Evolutionary conservation across 1,284 basidiomycete species (phyloP).

Genomic region (Irpex lacteus): DNA sequence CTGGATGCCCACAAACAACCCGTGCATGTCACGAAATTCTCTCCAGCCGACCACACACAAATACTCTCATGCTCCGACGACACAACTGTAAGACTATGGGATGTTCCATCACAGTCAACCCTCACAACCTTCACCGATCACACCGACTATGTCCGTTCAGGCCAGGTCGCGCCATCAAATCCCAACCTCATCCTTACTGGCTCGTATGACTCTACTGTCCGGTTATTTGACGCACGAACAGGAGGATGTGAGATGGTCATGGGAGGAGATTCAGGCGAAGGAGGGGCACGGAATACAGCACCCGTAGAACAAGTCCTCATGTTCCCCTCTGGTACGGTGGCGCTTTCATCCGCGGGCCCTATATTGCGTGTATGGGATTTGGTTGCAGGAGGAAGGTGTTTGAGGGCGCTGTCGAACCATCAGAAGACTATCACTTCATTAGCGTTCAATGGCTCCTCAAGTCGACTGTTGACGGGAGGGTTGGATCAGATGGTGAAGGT

Average conservation of each 20-base stretch:
- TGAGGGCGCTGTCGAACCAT: slow-evolving; percentile 91
- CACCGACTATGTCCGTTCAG: slow-evolving; percentile 94
- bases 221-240: slow-evolving; percentile 86
- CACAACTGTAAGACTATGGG: slow-evolving; percentile 92
- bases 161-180: slow-evolving; percentile 80
- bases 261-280: slow-evolving; percentile 44
- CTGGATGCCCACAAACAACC: slow-evolving; percentile 93
- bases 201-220: slow-evolving; percentile 92
- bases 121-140: slow-evolving; percentile 83
- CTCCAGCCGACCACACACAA: slow-evolving; percentile 75
- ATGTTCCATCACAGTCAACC: slow-evolving; percentile 86
- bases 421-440: slow-evolving; percentile 96
- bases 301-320: slow-evolving; percentile 96
- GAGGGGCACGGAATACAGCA: slow-evolving; percentile 40
- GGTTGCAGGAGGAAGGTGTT: slow-evolving; percentile 87
- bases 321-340: slow-evolving; percentile 88
- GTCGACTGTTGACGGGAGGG: slow-evolving; percentile 85
- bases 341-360: slow-evolving; percentile 86
- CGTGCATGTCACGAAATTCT: slow-evolving; percentile 94
- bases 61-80: slow-evolving; percentile 96
- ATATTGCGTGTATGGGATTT: slow-evolving; percentile 96
- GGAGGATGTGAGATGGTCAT: slow-evolving; percentile 83
- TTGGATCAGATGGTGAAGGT: slow-evolving; percentile 99
- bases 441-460: slow-evolving; percentile 73
- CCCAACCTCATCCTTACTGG: slow-evolving; percentile 88